A percentile compares a stretch with the other conserved stretches of the same genome.
These are phyloP conservation scores for Xylaria cubensis DNA, from an alignment of 495 filamentous ascomycete species.

Conservation along the genomic window DNA sequence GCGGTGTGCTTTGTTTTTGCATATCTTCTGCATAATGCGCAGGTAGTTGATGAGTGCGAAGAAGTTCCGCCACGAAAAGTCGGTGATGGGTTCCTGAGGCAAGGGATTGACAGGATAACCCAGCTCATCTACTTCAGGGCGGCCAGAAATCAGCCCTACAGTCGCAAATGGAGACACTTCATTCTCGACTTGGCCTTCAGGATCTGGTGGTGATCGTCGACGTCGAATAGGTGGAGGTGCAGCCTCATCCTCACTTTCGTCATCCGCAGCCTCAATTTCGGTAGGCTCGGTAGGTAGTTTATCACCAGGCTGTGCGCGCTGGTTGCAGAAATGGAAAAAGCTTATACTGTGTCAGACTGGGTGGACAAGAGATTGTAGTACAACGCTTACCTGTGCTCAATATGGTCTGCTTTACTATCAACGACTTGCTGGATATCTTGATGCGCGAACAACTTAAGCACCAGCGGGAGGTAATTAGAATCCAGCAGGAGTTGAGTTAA, in stretches of 20 bases:
- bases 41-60: slow-evolving; percentile 92
- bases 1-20: slow-evolving; percentile 90
- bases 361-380: slow-evolving; percentile 8
- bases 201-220: slow-evolving; percentile 55
- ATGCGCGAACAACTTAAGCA: slow-evolving; percentile 89
- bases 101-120: slow-evolving; percentile 70
- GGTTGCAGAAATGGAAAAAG: slow-evolving; percentile 88
- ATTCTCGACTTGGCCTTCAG: slow-evolving; percentile 36
- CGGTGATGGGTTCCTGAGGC: slow-evolving; percentile 82
- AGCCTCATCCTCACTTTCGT: slow-evolving; percentile 71
- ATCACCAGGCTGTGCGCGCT: slow-evolving; percentile 43
- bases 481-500: slow-evolving; percentile 91
- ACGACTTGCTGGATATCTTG: slow-evolving; percentile 89
- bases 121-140: slow-evolving; percentile 87
- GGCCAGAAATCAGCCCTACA: slow-evolving; percentile 40
- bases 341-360: slow-evolving; percentile 51
- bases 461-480: slow-evolving; percentile 89
- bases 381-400: slow-evolving; percentile 74
- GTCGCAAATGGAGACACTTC: slow-evolving; percentile 38
- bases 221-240: slow-evolving; percentile 79
- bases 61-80: slow-evolving; percentile 92
- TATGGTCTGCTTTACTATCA: slow-evolving; percentile 81
- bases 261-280: slow-evolving; percentile 38
- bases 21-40: slow-evolving; percentile 95
- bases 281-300: slow-evolving; percentile 31